Evolutionary conservation across 192 early-diverging fungal genomes (phyloP).

Genomic region (Chytriomyces sp.): DNA sequence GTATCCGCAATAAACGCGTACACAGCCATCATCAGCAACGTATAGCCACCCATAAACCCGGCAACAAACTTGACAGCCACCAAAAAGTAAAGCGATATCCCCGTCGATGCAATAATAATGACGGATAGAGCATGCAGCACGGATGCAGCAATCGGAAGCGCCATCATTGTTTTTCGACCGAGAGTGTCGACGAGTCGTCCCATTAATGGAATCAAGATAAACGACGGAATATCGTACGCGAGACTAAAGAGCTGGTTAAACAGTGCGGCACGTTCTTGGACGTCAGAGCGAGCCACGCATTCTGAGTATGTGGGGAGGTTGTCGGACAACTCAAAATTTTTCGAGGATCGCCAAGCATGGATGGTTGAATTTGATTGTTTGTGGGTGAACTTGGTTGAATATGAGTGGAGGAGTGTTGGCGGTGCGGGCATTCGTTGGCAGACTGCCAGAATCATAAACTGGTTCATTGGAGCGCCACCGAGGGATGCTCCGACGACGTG

Average conservation of each 20-base stretch:
- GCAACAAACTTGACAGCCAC: constrained; percentile 36
- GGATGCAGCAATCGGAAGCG: constrained; percentile 31
- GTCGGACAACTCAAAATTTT: too few species aligned
- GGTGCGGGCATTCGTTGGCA: constrained; percentile 6
- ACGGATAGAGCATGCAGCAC: constrained; percentile 29
- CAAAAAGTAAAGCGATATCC: constrained; percentile 46
- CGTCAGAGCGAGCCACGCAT: constrained; percentile 15
- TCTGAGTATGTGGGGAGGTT: constrained; percentile 1
- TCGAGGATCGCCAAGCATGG: too few species aligned
- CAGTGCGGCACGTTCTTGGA: constrained; percentile 5
- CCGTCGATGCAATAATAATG: constrained; percentile 33
- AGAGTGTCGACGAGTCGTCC: constrained; percentile 16
- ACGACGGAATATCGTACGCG: constrained; percentile 10
- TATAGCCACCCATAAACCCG: constrained; percentile 47
- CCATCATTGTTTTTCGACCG: constrained; percentile 24
- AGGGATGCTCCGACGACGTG: constrained; percentile 1
- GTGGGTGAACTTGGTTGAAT: background rate
- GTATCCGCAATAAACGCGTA: constrained; percentile 26
- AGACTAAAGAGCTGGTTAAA: constrained; percentile 17
- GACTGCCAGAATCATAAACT: constrained; percentile 26
- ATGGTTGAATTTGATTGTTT: background rate
- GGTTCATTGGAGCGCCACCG: background rate
- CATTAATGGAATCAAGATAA: constrained; percentile 21
- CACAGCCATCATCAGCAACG: constrained; percentile 28
- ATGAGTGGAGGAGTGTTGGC: background rate